Evolutionary conservation across 2,329 filamentous ascomycete species (phyloP).

Genomic region (Beauveria sp.): DNA sequence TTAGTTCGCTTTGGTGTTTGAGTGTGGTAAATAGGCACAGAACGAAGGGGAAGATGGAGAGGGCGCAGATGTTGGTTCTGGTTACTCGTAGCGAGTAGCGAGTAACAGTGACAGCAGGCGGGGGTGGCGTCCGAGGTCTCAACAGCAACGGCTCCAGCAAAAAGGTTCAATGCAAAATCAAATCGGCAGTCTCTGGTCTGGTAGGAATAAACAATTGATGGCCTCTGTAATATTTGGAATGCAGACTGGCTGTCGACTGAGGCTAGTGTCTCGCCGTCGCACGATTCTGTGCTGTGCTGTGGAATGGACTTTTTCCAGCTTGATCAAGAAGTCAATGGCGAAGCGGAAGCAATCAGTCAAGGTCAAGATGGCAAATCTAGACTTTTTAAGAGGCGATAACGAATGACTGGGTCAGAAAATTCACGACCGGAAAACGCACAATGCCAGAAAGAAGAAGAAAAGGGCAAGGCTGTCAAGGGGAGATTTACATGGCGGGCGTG

Average conservation of each 20-base stretch:
- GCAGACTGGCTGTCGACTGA: background rate
- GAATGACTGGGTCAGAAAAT: background rate
- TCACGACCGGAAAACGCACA: background rate
- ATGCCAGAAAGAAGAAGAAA: background rate
- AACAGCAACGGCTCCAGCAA: background rate
- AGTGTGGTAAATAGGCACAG: background rate
- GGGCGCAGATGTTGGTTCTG: background rate
- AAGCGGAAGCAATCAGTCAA: background rate
- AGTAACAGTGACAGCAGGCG: background rate
- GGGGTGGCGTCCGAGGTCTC: background rate
- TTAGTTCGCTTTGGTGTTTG: background rate
- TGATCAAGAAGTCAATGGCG: background rate
- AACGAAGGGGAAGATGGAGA: background rate
- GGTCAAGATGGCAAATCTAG: background rate
- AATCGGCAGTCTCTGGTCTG: background rate
- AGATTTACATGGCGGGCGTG: background rate
- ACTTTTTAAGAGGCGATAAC: background rate
- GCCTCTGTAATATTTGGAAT: background rate
- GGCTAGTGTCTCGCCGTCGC: background rate
- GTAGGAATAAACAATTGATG: slow-evolving; percentile 1
- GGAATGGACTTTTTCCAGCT: slow-evolving; percentile 2
- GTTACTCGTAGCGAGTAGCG: background rate
- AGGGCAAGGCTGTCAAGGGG: background rate
- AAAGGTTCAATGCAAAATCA: background rate
- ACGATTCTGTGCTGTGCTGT: background rate